Conservation (phyloP, 306 rosid species). For the Geum urbanum region DNA sequence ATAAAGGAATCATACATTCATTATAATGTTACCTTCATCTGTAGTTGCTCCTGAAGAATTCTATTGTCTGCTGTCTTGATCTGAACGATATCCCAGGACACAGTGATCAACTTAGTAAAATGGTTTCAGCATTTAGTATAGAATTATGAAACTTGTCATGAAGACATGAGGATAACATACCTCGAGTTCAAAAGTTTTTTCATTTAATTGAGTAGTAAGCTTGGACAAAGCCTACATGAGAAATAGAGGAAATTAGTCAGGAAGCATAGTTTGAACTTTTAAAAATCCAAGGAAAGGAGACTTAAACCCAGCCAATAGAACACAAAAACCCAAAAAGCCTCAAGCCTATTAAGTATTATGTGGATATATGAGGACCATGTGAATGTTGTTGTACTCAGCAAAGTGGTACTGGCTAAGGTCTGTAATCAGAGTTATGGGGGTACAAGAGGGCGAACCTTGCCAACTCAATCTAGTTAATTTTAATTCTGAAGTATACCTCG, state of each 20-base stretch:
- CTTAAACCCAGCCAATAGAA: background rate
- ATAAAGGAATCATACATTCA: slow-evolving; percentile 12
- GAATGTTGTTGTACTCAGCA: background rate
- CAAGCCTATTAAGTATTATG: background rate
- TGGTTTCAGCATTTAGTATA: slow-evolving; percentile 15
- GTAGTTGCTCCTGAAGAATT: slow-evolving; percentile 83
- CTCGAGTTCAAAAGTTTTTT: slow-evolving; percentile 81
- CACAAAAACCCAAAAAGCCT: background rate
- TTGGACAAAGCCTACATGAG: slow-evolving; percentile 58
- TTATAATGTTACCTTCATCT: slow-evolving; percentile 51
- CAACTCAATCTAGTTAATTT: background rate
- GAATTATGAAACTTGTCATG: slow-evolving; percentile 19
- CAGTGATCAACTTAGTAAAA: slow-evolving; percentile 27
- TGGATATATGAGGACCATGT: background rate
- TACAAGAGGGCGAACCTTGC: background rate
- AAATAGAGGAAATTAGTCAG: slow-evolving; percentile 24
- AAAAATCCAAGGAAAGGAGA: background rate
- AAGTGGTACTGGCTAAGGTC: background rate
- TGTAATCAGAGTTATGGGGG: background rate
- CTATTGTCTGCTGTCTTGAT: slow-evolving; percentile 86
- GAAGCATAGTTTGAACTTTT: background rate
- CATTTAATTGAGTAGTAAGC: slow-evolving; percentile 64
- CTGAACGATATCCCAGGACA: slow-evolving; percentile 38
- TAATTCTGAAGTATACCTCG: background rate
- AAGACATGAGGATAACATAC: slow-evolving; percentile 43